Base-by-base conservation (phyloP, 2,329 filamentous ascomycete species). In the Cryphonectria radicalis region DNA sequence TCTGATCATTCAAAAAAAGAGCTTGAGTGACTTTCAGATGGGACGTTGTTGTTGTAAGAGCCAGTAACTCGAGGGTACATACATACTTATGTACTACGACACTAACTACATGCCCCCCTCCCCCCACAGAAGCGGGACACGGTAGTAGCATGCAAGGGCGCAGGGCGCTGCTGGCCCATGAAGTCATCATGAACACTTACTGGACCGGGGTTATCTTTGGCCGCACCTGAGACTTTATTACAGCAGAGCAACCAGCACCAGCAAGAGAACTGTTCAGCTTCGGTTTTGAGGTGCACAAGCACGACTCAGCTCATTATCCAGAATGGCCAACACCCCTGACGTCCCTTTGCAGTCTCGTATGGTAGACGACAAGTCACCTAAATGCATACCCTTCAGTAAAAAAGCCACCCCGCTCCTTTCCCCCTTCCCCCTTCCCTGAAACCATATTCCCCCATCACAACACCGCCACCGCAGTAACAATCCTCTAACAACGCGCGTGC, bases 351-450 rank as follows among this genome's bases (percentile, higher is more conserved):
- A 77, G 65, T 77, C 78, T 25, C 77, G 77, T 67, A 89, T 93
- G 74, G 77, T 91, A 76, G 92, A 95, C 83, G 93, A 95, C 84
- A 95, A 94, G 81, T 91, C 91, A 62, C 86, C 90, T 70, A 86
- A 93, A 79, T 94, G 92, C 82, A 88, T 95, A 74, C 91, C 92
- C 32, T 96, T 95, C 80, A 92, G 71, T 73, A 59, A 53, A 32
- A 32, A 32, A 42, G 40, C 22, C 43, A 32, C 6, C 25, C 7
- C 10, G 35, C 7, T 53, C 22, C 35, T n/a, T 13, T 10, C 5
- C 42, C 6, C 19, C 50, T 25, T 35, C 13, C 46, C 7, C 64
- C 32, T 43, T 22, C 64, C 22, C 64, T 60, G 25, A 32, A 14
- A 11, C 7, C 19, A 5, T 14, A 63, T 25, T 17, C 32, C 22